phyloP scores from a whole-genome alignment of 148 eudicot species.

The Chenopodium formosanum region DNA sequence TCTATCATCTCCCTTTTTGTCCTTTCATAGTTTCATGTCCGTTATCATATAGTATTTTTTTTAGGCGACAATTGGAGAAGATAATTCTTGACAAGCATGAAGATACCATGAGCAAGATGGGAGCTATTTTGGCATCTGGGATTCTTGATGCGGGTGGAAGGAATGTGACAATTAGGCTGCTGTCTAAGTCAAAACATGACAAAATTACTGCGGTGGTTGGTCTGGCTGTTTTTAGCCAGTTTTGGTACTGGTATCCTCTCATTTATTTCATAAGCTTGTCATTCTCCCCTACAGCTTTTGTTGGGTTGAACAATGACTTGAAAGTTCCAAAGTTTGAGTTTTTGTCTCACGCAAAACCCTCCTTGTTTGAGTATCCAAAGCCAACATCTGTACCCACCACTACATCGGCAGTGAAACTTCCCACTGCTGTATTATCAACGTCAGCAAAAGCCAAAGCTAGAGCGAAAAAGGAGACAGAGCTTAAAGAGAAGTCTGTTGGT shows the following conservation, averaged over 20 bases:
- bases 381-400: conserved; percentile 81
- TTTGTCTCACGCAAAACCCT: conserved; percentile 84
- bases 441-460: conserved; percentile 80
- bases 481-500: conserved; percentile 58
- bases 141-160: conserved; percentile 98
- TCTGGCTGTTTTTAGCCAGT: conserved; percentile 93
- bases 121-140: conserved; percentile 96
- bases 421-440: conserved; percentile 86
- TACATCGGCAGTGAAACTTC: conserved; percentile 79
- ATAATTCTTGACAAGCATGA: conserved; percentile 97
- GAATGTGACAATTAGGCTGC: conserved; percentile 90
- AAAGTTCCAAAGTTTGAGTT: conserved; percentile 93
- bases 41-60: background rate
- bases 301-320: conserved; percentile 85
- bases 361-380: conserved; percentile 94
- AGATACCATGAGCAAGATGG: conserved; percentile 99
- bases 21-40: conserved; percentile 6
- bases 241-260: conserved; percentile 99
- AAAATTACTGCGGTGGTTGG: conserved; percentile 93
- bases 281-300: conserved; percentile 94
- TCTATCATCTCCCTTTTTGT: background rate
- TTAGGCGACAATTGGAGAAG: conserved; percentile 91
- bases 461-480: conserved; percentile 93
- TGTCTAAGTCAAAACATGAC: conserved; percentile 89
- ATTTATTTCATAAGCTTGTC: conserved; percentile 91